Evolutionary conservation across 2,329 filamentous ascomycete species (phyloP).

Genomic region (Apiospora kogelbergensis): DNA sequence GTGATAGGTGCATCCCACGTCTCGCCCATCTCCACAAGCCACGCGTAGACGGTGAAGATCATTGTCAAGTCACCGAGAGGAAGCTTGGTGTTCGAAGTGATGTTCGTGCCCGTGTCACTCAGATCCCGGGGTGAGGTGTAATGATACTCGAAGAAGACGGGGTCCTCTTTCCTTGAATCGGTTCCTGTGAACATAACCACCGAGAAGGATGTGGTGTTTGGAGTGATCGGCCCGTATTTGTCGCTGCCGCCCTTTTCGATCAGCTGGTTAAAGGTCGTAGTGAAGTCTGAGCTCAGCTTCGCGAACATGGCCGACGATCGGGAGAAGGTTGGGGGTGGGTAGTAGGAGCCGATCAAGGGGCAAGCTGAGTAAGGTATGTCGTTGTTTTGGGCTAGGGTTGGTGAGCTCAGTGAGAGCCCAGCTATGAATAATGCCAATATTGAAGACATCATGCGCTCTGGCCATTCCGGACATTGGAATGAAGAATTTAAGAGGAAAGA

Average conservation of each 20-base stretch:
- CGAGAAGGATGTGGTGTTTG: slow-evolving; percentile 28
- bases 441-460: background rate
- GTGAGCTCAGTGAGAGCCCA: background rate
- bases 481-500: background rate
- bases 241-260: slow-evolving; percentile 19
- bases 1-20: slow-evolving; percentile 30
- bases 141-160: slow-evolving; percentile 24
- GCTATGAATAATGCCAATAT: background rate
- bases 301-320: background rate
- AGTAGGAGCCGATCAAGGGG: background rate
- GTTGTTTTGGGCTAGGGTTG: background rate
- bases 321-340: background rate
- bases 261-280: slow-evolving; percentile 20
- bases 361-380: background rate
- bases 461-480: background rate
- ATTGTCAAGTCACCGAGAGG: slow-evolving; percentile 31
- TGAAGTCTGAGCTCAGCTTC: slow-evolving; percentile 15
- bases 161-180: slow-evolving; percentile 10
- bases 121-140: slow-evolving; percentile 18
- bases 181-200: slow-evolving; percentile 24
- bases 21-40: slow-evolving; percentile 30
- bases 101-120: background rate
- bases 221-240: slow-evolving; percentile 23
- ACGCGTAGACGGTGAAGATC: slow-evolving; percentile 34
- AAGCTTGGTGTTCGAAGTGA: slow-evolving; percentile 26